These are phyloP conservation scores for Fusarium subtropicale DNA, from an alignment of 2,329 filamentous ascomycete genomes.

Conservation along the genomic window DNA sequence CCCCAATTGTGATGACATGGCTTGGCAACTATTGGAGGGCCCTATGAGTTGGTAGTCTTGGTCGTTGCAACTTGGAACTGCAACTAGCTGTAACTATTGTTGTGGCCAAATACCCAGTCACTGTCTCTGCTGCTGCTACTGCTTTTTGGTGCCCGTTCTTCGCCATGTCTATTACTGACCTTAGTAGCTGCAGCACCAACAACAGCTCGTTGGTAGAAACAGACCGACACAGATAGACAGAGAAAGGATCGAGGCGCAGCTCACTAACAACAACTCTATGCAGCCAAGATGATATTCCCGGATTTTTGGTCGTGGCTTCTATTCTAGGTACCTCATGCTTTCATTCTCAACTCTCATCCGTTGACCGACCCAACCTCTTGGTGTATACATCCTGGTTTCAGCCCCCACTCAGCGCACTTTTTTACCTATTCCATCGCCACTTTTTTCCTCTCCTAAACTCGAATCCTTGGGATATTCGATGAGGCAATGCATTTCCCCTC, in stretches of 20 bases:
- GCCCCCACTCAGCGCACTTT: constrained; percentile 36
- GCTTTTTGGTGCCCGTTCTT: neutral
- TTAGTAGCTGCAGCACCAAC: neutral
- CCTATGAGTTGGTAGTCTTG: neutral
- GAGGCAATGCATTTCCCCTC: constrained; percentile 18
- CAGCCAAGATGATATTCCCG: constrained; percentile 21
- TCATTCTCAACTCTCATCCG: constrained; percentile 6
- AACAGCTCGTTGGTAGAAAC: constrained; percentile 17
- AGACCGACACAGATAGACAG: neutral
- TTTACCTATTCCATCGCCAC: constrained; percentile 14
- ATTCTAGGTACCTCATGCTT: constrained; percentile 41
- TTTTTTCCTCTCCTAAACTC: neutral
- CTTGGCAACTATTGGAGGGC: constrained; percentile 20
- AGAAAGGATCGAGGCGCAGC: constrained; percentile 20
- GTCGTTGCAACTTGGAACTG: neutral
- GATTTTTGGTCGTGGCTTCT: constrained; percentile 23
- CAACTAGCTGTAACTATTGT: neutral
- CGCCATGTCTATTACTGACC: neutral
- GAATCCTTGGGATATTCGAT: neutral
- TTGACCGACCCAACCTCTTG: constrained; percentile 30
- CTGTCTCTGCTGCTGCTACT: neutral
- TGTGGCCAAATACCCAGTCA: neutral
- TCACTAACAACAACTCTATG: neutral
- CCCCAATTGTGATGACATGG: constrained; percentile 23
- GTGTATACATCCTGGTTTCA: constrained; percentile 6